Evolutionary conservation across 306 rosid genomes (phyloP).

Genomic region (Casuarina equisetifolia): DNA sequence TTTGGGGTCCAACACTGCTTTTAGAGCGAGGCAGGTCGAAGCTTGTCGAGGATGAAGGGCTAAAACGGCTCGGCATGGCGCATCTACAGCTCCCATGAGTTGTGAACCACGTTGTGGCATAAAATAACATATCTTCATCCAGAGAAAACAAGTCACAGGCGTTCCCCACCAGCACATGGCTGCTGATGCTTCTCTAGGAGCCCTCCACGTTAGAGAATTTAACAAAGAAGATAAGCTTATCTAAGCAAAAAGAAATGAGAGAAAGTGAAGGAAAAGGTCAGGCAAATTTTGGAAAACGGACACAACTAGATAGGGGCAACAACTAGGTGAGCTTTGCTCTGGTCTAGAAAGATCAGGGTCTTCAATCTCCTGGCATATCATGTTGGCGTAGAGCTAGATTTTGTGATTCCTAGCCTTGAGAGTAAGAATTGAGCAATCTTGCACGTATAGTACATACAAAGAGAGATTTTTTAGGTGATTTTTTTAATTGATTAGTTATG

Average conservation of each 20-base stretch:
- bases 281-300: constrained; percentile 14
- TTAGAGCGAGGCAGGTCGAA: not conserved
- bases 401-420: no score
- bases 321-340: not conserved
- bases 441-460: no score
- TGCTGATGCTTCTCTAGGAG: not conserved
- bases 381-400: no score
- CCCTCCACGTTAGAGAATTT: constrained; percentile 8
- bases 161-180: constrained; percentile 37
- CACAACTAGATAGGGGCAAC: not conserved
- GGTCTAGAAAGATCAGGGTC: not conserved
- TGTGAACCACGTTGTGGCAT: constrained; percentile 28
- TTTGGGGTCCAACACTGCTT: not conserved
- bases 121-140: not conserved
- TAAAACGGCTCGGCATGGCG: constrained; percentile 1
- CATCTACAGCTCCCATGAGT: constrained; percentile 7
- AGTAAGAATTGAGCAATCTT: no score
- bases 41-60: not conserved
- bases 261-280: not conserved
- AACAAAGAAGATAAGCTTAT: not conserved
- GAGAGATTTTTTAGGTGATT: no score
- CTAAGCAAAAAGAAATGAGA: not conserved
- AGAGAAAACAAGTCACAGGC: not conserved
- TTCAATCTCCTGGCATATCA: not conserved
- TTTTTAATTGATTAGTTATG: no score